Evolutionary conservation across 1,284 basidiomycete species (phyloP), one percentile per base, ranked within the genome.

Genomic region (Inonotus obliquus): DNA sequence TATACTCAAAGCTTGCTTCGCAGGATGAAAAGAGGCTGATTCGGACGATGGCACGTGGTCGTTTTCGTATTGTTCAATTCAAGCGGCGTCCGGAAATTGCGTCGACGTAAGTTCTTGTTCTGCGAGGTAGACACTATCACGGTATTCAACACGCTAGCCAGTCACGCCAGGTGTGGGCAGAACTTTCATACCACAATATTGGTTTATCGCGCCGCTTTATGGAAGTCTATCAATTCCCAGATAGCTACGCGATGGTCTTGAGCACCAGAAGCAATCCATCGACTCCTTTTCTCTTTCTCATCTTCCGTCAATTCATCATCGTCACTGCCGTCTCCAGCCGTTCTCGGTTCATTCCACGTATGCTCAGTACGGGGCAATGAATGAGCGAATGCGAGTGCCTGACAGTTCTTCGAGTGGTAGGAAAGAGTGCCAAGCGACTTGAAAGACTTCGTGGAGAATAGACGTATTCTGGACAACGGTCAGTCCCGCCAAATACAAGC

Each of bases 371-470:
- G 39, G 14, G 32, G 25, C 19, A n/a, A 19, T 19, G 63, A 11
- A 54, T 73, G 74, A 0, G 89, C 84, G 69, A 95, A 95, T 2
- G 82, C 80, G 6, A 94, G 67, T 1, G 81, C 79, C 66, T 92
- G 88, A 62, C 88, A 87, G 23, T 79, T 81, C 25, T 83, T 81
- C 66, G 91, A 90, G 75, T 95, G 93, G 69, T 92, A 91, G 32
- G 77, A 77, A 1, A 96, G 78, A 4, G 86, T 89, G 2, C 94
- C 94, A 1, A 96, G 83, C 0, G 87, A 73, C 68, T 92, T 94
- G 69, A 92, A 78, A 1, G 80, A 81, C 67, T 85, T 86, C 3
- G 89, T 86, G 0, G 91, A 89, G 73, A 87, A 93, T 9, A 95
- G 74, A 0, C 91, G 83, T 41, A 94, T 80, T 62, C 92, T 94